A percentile compares a stretch with the other conserved stretches of the same genome.
Conservation (phyloP, 1,284 basidiomycete genomes). For the Exobasidium rhododendri region DNA sequence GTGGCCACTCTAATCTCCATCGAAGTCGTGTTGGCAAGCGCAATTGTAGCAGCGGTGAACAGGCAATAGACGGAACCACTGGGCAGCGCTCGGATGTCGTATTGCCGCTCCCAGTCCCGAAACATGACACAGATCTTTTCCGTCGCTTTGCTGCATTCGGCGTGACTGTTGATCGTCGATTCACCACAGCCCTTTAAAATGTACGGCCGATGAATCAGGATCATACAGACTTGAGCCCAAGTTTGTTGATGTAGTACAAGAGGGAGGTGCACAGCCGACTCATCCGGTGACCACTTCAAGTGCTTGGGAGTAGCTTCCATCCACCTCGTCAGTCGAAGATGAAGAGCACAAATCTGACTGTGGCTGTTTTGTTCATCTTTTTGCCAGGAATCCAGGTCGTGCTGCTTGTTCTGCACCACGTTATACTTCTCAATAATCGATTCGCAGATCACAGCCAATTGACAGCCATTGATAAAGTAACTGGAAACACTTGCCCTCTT, state of each 20-base stretch:
- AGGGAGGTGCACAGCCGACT: background rate
- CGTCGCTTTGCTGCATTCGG: slow-evolving; percentile 36
- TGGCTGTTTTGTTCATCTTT: background rate
- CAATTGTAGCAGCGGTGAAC: slow-evolving; percentile 41
- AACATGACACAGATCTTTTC: slow-evolving; percentile 30
- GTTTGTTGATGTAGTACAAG: background rate
- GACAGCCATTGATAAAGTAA: slow-evolving; percentile 23
- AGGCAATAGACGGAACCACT: slow-evolving; percentile 37
- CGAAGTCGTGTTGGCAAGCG: slow-evolving; percentile 41
- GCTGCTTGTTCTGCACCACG: slow-evolving; percentile 18
- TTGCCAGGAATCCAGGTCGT: slow-evolving; percentile 13
- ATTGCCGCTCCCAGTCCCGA: slow-evolving; percentile 31
- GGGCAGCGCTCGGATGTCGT: slow-evolving; percentile 32
- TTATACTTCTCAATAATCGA: slow-evolving; percentile 36
- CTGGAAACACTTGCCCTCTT: background rate
- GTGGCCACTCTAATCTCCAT: slow-evolving; percentile 21
- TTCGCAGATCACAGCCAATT: slow-evolving; percentile 30
- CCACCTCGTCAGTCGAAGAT: slow-evolving; percentile 18
- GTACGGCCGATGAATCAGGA: slow-evolving; percentile 36
- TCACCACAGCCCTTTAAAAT: slow-evolving; percentile 29
- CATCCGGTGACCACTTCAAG: background rate
- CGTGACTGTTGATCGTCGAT: slow-evolving; percentile 26
- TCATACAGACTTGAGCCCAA: slow-evolving; percentile 31
- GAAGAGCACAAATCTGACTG: slow-evolving; percentile 12
- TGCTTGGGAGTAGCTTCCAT: background rate